A percentile compares a stretch with the other conserved stretches of the same genome.
Evolutionary conservation across 2,329 filamentous ascomycete genomes (phyloP).

Genomic region (Aureobasidium zeae): DNA sequence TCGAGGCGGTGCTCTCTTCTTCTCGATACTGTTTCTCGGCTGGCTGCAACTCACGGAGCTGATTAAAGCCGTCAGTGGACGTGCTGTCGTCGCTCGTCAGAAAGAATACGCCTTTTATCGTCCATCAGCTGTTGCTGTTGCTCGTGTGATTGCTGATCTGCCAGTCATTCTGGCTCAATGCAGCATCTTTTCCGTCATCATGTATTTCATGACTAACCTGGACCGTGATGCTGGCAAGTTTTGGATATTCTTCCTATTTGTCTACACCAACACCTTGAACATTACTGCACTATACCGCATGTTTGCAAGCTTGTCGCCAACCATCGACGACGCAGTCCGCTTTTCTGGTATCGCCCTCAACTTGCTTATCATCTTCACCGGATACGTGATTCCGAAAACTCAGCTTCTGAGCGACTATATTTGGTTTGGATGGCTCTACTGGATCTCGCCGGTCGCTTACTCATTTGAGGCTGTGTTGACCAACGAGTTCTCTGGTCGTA

Average conservation of each 20-base stretch:
- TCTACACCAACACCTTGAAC: conserved; percentile 53
- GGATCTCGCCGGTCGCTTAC: conserved; percentile 45
- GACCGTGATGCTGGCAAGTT: conserved; percentile 53
- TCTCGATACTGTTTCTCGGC: conserved; percentile 55
- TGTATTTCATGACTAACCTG: conserved; percentile 57
- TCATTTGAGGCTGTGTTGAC: conserved; percentile 58
- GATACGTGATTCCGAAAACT: conserved; percentile 59
- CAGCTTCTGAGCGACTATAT: conserved; percentile 50
- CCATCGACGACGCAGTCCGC: conserved; percentile 57
- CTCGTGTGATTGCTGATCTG: conserved; percentile 53
- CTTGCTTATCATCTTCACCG: conserved; percentile 53
- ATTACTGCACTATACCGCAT: conserved; percentile 57
- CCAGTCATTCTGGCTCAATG: conserved; percentile 52
- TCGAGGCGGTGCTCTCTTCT: conserved; percentile 55
- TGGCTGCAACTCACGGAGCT: conserved; percentile 71
- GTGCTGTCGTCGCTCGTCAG: conserved; percentile 59
- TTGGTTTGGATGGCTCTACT: conserved; percentile 57
- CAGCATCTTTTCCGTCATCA: conserved; percentile 51
- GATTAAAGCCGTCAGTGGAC: conserved; percentile 65
- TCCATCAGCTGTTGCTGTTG: conserved; percentile 56
- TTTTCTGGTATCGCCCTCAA: conserved; percentile 56
- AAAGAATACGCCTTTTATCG: conserved; percentile 61
- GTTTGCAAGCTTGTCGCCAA: conserved; percentile 54
- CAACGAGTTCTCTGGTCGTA: conserved; percentile 53
- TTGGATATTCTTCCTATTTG: conserved; percentile 56